Evolutionary conservation across 768 basidiomycete species (phyloP).

Genomic region (Tulasnella calospora): DNA sequence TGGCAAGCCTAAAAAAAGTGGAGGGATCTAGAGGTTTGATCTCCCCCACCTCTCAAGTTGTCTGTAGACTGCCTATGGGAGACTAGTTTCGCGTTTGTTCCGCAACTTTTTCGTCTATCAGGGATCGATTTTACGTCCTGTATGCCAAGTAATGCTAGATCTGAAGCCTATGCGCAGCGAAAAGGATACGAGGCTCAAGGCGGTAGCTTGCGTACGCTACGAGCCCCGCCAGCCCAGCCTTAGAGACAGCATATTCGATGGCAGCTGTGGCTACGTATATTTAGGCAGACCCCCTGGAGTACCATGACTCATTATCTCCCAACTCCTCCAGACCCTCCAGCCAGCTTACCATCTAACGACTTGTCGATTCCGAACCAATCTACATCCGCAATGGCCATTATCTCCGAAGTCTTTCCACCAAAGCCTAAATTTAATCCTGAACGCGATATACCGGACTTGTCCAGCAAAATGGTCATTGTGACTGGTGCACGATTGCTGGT

Average conservation of each 20-base stretch:
- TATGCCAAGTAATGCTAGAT: background rate
- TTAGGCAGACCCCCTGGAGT: too few species aligned
- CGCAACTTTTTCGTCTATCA: background rate
- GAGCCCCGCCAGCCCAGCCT: too few species aligned
- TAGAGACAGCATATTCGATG: too few species aligned
- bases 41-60: too few species aligned
- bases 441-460: slow-evolving; percentile 22
- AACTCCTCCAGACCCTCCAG: background rate
- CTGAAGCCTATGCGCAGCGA: too few species aligned
- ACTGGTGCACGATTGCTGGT: background rate
- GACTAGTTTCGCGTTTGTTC: too few species aligned
- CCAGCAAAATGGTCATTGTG: slow-evolving; percentile 22
- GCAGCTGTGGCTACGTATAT: too few species aligned
- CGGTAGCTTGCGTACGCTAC: too few species aligned
- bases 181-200: too few species aligned
- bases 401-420: slow-evolving; percentile 12
- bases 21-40: too few species aligned
- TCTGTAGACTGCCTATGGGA: too few species aligned
- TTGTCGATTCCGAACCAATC: slow-evolving; percentile 78
- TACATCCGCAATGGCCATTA: background rate
- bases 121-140: background rate
- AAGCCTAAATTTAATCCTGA: background rate
- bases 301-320: background rate
- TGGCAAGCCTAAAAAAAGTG: too few species aligned
- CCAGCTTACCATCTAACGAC: background rate